Evolutionary conservation across 108 stramenopile species (phyloP).

Genomic region (Stephanodiscus minutulus): DNA sequence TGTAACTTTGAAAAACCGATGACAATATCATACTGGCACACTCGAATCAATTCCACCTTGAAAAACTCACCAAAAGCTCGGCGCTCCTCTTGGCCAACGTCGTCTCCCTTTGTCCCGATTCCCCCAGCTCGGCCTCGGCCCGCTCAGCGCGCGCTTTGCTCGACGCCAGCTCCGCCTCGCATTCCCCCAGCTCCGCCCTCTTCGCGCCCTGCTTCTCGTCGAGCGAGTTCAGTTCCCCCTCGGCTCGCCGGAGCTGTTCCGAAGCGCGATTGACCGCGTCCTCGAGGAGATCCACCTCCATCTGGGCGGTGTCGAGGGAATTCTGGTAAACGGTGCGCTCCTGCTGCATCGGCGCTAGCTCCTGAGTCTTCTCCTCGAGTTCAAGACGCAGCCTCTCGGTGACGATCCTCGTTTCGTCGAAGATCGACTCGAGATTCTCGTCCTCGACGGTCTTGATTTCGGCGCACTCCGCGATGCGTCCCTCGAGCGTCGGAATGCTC

Average conservation of each 20-base stretch:
- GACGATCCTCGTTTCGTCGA: conserved; percentile 71
- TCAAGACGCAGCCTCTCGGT: conserved; percentile 84
- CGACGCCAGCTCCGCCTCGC: conserved; percentile 52
- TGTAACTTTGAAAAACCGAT: background rate
- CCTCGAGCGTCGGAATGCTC: conserved; percentile 73
- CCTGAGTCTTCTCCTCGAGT: conserved; percentile 87
- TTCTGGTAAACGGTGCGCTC: conserved; percentile 78
- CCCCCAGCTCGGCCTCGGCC: conserved; percentile 61
- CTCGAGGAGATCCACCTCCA: conserved; percentile 81
- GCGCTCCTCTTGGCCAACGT: conserved; percentile 54
- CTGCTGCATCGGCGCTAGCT: conserved; percentile 83
- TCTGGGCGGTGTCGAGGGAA: conserved; percentile 78
- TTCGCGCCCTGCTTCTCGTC: conserved; percentile 61
- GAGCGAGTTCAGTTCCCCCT: conserved; percentile 72
- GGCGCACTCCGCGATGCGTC: conserved; percentile 50
- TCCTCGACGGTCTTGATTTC: conserved; percentile 66
- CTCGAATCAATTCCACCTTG: too few relatives aligned
- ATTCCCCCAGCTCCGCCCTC: conserved; percentile 50
- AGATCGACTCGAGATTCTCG: conserved; percentile 72
- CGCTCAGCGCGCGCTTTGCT: conserved; percentile 53
- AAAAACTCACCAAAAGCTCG: conserved; percentile 70
- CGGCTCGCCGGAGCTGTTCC: conserved; percentile 71
- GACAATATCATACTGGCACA: background rate
- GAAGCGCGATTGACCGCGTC: conserved; percentile 75
- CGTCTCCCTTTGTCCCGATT: conserved; percentile 55